Evolutionary conservation across 1,139 yeast species (phyloP), one percentile per base, ranked within the genome.

Genomic region (Suhomyces bolitotheri): DNA sequence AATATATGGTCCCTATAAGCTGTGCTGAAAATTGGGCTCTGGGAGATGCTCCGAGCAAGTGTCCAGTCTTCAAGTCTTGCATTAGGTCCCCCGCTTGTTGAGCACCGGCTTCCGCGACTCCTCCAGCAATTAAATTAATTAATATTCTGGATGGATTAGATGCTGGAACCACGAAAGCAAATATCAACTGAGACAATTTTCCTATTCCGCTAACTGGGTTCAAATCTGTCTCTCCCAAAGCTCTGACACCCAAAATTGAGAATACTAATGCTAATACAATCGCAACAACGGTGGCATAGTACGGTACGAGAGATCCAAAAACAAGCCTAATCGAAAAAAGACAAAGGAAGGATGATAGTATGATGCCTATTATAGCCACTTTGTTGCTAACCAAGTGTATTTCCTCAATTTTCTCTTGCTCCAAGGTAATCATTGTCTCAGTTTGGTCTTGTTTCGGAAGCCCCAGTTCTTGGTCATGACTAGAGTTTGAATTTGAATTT

Each of bases 161-260:
- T 11, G 70, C 69, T 1, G 97, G 95, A n/a, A 89, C 72, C 4
- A 90, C 72, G 7, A 86, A 54, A 0, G 97, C 96, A 62, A 92
- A 88, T 4, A 92, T 60, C 29, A 92, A 69, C 57, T 92, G 98
- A 0, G 97, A 89, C 16, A 92, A 67, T 59, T 92, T 92, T 2
- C 98, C 97, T 27, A 92, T 90, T 0, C 97, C 97, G 52, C 95
- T 84, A 1, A 92, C 98, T 0, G 98, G 98, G 54, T 92, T 92
- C 47, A 92, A 71, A 62, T 92, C 98, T 0, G 98, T 92, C 56
- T 92, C 97, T 7, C 98, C 98, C 7, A 92, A 66, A 0, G 98
- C 97, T 34, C 97, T 69, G 0, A 92, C 96, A 1, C 95, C 98
- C 8, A 92, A 66, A 1, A 92, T 72, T 1, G 96, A 86, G 33